A percentile compares a stretch with the other conserved stretches of the same genome.
Conservation (phyloP, 495 filamentous ascomycete genomes). For the Aspergillus cavernicola region DNA sequence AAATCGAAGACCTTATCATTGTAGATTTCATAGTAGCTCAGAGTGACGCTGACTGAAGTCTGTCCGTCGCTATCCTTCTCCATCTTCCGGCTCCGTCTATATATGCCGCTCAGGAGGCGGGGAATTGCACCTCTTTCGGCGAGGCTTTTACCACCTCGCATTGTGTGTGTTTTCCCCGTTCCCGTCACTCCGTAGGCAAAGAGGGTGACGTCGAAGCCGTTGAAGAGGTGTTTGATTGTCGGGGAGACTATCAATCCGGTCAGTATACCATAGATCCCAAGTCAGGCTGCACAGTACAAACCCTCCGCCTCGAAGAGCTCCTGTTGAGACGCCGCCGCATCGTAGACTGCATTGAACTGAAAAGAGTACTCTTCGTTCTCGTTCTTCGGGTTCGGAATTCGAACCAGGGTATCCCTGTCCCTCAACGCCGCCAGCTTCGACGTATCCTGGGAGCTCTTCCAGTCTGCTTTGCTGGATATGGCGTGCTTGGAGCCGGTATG, state of each 20-base stretch:
- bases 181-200: slow-evolving; percentile 97
- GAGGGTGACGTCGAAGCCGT: slow-evolving; percentile 87
- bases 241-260: slow-evolving; percentile 54
- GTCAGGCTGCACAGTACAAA: slow-evolving; percentile 34
- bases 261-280: slow-evolving; percentile 16
- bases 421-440: slow-evolving; percentile 40
- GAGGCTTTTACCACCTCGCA: slow-evolving; percentile 88
- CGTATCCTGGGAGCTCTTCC: slow-evolving; percentile 34
- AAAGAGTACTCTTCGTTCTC: slow-evolving; percentile 87
- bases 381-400: slow-evolving; percentile 94
- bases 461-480: slow-evolving; percentile 22
- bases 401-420: slow-evolving; percentile 66
- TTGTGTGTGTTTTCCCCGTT: slow-evolving; percentile 96
- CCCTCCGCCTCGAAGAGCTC: slow-evolving; percentile 85
- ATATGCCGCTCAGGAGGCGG: slow-evolving; percentile 80
- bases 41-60: slow-evolving; percentile 68
- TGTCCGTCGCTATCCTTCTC: slow-evolving; percentile 76
- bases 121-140: slow-evolving; percentile 91
- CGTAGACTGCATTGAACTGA: slow-evolving; percentile 92
- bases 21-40: slow-evolving; percentile 98
- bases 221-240: slow-evolving; percentile 86
- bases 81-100: slow-evolving; percentile 79
- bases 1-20: slow-evolving; percentile 94
- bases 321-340: slow-evolving; percentile 72
- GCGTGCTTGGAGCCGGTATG: slow-evolving; percentile 40